Percentiles rank a stretch among this genome's conserved stretches.
Evolutionary conservation across 345 rosid species (phyloP).

Genomic region (Citropsis articulata): DNA sequence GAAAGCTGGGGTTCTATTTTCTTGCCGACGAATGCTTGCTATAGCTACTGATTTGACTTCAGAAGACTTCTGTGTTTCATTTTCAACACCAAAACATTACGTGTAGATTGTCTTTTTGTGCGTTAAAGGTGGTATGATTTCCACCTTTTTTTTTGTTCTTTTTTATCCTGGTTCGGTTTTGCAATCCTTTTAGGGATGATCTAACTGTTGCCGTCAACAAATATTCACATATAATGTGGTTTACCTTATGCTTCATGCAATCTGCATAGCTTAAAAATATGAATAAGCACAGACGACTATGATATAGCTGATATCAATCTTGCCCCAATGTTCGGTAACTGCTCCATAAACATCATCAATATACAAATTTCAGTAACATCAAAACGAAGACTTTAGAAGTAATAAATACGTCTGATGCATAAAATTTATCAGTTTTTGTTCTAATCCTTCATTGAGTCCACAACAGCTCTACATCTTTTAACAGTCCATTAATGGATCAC

Average conservation of each 20-base stretch:
- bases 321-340: not conserved
- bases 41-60: not conserved
- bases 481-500: constrained; percentile 59
- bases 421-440: not conserved
- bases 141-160: too few species aligned
- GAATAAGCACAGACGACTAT: not conserved
- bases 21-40: not conserved
- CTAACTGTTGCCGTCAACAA: too few species aligned
- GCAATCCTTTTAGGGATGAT: too few species aligned
- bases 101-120: not conserved
- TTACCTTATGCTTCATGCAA: not conserved
- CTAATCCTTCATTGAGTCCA: not conserved
- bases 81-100: not conserved
- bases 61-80: not conserved
- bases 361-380: not conserved
- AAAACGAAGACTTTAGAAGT: not conserved
- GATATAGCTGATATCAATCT: not conserved
- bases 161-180: too few species aligned
- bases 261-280: not conserved
- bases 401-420: not conserved
- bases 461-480: not conserved
- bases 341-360: not conserved
- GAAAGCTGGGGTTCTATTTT: too few species aligned
- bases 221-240: too few species aligned
- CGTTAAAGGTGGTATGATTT: not conserved